Base-by-base conservation (phyloP, 768 basidiomycete genomes). In the Suillus plorans region DNA sequence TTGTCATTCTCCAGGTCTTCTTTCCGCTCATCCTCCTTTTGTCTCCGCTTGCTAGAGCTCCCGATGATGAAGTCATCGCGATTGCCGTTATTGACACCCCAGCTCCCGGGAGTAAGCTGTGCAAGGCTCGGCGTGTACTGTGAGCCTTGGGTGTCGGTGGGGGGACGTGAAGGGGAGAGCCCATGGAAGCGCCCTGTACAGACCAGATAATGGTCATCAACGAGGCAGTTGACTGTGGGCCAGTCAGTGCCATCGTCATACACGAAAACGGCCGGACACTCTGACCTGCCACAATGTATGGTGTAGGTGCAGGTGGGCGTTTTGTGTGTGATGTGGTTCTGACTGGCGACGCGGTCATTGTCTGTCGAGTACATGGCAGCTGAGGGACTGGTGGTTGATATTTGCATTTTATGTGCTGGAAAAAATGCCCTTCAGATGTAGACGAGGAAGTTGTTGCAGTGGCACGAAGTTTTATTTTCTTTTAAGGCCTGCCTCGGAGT, bases 1-100 rank as follows among this genome's bases (percentile, higher is more conserved):
- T 73, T 68, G 65, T 77, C 75, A n/a, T 73, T 68, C 60, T 76
- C 73, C 34, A 76, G 73, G 34, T 65, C 65, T 47, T 45, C 6
- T 53, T 69, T 76, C 5, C 75, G 70, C 45, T 74, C 71, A 22
- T 66, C 64, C n/a, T 77, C 55, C 0, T 70, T 77, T 65, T 65
- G 69, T n/a, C 76, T 67, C 58, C 69, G 76, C 63, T 73, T 65
- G 37, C 68, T 72, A 18, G 69, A 71, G 7, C 68, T 71, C 2
- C 18, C 9, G 20, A 37, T 55, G 28, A 20, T 7, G 18, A 13
- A 7, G 2, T 52, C 9, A 9, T 55, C 10, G 3, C 13, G 31
- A 16, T 20, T 25, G 45, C 18, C 8, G 14, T 55, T 20, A 20
- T 55, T 2, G 12, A 7, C 1, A 25, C 16, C 20, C 16, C 5